Conservation (phyloP, 2,329 filamentous ascomycete species). For the Biscogniauxia marginata region DNA sequence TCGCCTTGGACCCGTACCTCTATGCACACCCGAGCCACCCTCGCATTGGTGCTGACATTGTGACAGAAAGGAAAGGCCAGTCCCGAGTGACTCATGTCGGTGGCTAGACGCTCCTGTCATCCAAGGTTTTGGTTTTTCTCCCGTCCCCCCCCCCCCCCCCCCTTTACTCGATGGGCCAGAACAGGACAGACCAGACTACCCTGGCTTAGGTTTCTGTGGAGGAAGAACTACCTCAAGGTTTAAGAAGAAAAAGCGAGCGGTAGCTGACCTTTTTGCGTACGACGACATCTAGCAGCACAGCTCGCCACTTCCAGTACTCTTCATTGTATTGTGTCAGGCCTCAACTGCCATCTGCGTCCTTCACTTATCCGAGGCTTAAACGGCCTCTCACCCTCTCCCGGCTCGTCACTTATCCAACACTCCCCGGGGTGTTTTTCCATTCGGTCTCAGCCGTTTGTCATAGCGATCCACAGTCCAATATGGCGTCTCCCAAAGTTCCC, state of each 20-base stretch:
- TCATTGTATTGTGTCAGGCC: not conserved
- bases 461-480: conserved; percentile 12
- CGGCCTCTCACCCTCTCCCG: not conserved
- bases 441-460: not conserved
- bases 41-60: no score
- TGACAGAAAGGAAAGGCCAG: not conserved
- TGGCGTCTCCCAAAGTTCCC: conserved; percentile 49
- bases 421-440: not conserved
- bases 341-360: not conserved
- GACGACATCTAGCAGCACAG: not conserved
- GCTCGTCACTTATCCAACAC: not conserved
- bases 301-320: not conserved
- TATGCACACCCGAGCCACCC: no score
- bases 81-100: conserved; percentile 23
- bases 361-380: not conserved
- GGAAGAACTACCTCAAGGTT: no score
- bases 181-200: no score
- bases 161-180: no score
- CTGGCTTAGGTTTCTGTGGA: no score
- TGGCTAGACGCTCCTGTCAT: conserved; percentile 7
- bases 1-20: no score
- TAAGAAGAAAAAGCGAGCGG: not conserved
- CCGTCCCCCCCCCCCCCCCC: no score
- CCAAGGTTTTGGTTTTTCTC: not conserved
- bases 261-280: not conserved